Evolutionary conservation across 2,329 filamentous ascomycete species (phyloP), one percentile per base, ranked within the genome.

Genomic region (Gyromitra esculenta): DNA sequence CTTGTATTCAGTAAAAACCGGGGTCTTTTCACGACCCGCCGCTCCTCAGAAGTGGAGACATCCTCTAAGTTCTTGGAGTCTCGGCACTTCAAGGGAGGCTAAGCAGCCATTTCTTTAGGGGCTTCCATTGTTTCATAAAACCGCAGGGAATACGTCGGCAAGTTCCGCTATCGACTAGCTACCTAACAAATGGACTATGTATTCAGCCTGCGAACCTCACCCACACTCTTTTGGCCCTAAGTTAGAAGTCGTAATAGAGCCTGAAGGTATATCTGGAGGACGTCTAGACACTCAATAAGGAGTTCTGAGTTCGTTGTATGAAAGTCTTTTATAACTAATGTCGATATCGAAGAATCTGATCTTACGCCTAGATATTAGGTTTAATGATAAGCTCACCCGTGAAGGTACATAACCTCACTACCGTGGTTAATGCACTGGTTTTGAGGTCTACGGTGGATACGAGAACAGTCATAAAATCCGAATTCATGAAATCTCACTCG

Each of bases 241-340:
- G 45, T 35, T 35, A 65, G 31, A 35, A 65, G 54, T 45, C 5
- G 8, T 9, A 21, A 21, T 21, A 11, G 7, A 35, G 63, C 18
- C 31, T 54, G 9, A 56, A 50, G 21, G 21, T 15, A 45, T 9
- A 31, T 45, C 2, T 15, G 41, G 7, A 45, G 15, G 31, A 54
- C 31, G 64, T 37, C 64, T 35, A 67, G 41, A 50, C 48, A 37
- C 31, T n/a, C 48, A 67, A 67, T 43, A 56, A 56, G n/a, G 50
- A 56, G 25, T 5, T 18, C 37, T 39, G n/a, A 11, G 35, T 37
- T 59, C 6, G 35, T 39, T 39, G 37, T 41, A 15, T 39, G 4
- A 39, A 43, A 52, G 18, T 11, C 25, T 52, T 7, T 15, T 52
- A 21, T 8, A 52, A 6, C 8, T 8, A 21, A 21, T 52, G n/a